These are phyloP conservation scores for Oryza brachyantha DNA, from an alignment of 176 grass and related monocot genomes.

Conservation along the genomic window DNA sequence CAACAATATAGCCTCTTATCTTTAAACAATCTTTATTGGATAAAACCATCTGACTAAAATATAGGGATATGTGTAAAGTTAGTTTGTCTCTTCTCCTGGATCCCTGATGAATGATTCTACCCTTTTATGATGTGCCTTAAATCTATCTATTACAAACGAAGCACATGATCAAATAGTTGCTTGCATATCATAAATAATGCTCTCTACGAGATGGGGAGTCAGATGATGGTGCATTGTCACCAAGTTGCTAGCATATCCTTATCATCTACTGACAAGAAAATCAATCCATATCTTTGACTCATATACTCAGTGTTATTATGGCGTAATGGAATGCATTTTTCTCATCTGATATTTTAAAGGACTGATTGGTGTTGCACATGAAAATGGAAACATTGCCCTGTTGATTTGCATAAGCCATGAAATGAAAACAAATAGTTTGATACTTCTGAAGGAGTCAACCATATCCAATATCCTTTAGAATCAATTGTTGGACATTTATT, in stretches of 20 bases:
- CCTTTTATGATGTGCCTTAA: slow-evolving; percentile 9
- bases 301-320: slow-evolving; percentile 14
- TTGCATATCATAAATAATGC: slow-evolving; percentile 3
- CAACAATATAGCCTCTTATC: slow-evolving; percentile 32
- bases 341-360: slow-evolving; percentile 5
- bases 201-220: neutral
- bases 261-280: slow-evolving; percentile 11
- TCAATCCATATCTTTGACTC: slow-evolving; percentile 12
- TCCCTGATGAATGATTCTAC: slow-evolving; percentile 22
- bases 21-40: slow-evolving; percentile 34
- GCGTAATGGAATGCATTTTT: neutral
- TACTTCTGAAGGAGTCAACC: slow-evolving; percentile 20
- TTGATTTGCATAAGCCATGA: slow-evolving; percentile 1
- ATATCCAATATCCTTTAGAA: slow-evolving; percentile 11
- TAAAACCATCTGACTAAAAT: slow-evolving; percentile 25
- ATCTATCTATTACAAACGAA: slow-evolving; percentile 29
- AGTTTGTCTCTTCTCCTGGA: slow-evolving; percentile 24
- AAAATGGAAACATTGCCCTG: too few relatives aligned
- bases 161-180: slow-evolving; percentile 1
- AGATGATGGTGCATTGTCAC: slow-evolving; percentile 13
- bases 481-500: neutral
- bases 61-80: slow-evolving; percentile 25
- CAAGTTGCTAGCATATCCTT: slow-evolving; percentile 1
- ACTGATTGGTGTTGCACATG: neutral
- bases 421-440: neutral